Evolutionary conservation across 495 filamentous ascomycete species (phyloP).

Genomic region (Hypoxylon fragiforme): DNA sequence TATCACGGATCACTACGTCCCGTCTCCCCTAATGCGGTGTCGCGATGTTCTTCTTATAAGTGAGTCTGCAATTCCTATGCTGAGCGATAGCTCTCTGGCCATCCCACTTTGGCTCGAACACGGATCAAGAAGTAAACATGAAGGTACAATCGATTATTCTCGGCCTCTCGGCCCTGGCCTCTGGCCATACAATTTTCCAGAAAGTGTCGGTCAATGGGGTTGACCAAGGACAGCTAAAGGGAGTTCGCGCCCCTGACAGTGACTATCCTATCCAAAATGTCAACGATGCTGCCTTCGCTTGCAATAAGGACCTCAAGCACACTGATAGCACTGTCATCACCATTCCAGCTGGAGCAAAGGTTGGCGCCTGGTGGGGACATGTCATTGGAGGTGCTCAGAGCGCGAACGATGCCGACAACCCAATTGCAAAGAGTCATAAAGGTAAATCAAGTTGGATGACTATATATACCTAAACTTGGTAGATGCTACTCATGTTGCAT

Average conservation of each 20-base stretch:
- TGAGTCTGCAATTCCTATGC: not conserved
- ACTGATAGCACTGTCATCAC: conserved; percentile 48
- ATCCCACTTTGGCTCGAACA: not conserved
- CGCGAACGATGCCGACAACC: conserved; percentile 53
- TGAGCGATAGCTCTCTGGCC: not conserved
- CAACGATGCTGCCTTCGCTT: conserved; percentile 43
- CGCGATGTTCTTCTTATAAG: conserved; percentile 19
- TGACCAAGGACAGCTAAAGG: conserved; percentile 56
- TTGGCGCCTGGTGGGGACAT: conserved; percentile 56
- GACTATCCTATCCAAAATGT: conserved; percentile 48
- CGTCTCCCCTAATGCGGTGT: conserved; percentile 17
- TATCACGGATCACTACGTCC: conserved; percentile 16
- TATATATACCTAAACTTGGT: too few relatives aligned
- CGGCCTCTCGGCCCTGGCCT: conserved; percentile 20
- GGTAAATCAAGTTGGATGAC: conserved; percentile 30
- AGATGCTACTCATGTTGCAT: not conserved
- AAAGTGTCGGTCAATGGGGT: conserved; percentile 55
- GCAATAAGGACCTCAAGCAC: conserved; percentile 42
- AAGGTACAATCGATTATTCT: conserved; percentile 30
- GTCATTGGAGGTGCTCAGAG: conserved; percentile 50
- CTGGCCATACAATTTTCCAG: conserved; percentile 43
- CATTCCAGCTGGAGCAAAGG: conserved; percentile 49
- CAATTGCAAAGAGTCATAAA: conserved; percentile 52
- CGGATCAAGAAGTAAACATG: conserved; percentile 7
- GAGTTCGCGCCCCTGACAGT: conserved; percentile 53